Conservation (phyloP, 2,329 filamentous ascomycete species). For the Sporothrix mexicana region DNA sequence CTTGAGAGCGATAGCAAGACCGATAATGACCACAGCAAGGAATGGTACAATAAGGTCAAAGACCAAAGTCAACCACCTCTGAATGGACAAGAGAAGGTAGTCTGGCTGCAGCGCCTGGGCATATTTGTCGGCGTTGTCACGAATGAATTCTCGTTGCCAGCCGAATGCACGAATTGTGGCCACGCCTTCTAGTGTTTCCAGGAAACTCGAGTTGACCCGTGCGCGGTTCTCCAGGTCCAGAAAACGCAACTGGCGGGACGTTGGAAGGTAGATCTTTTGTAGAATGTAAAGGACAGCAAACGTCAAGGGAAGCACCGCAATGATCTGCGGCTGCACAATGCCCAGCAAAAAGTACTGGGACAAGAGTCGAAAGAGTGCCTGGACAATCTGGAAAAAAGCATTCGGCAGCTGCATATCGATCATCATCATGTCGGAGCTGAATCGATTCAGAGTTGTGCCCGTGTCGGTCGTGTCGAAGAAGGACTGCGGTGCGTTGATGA, state of each 20-base stretch:
- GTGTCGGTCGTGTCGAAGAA: neutral
- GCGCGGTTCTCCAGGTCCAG: neutral
- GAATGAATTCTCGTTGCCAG: neutral
- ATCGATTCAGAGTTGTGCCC: neutral
- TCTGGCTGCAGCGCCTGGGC: neutral
- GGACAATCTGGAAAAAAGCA: neutral
- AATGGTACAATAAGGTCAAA: neutral
- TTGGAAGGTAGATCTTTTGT: neutral
- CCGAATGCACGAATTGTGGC: neutral
- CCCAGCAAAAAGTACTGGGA: neutral
- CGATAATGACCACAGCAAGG: neutral
- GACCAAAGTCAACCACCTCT: neutral
- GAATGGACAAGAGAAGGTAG: neutral
- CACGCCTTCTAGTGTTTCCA: neutral
- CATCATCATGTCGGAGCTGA: constrained; percentile 1
- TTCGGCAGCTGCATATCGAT: neutral
- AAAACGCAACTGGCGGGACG: neutral
- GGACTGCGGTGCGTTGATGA: neutral
- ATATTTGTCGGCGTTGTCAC: neutral
- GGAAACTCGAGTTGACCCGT: neutral
- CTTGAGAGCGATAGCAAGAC: neutral
- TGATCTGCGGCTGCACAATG: neutral
- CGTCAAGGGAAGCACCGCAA: neutral
- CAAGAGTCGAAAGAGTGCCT: neutral
- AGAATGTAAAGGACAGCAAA: neutral